Conservation (phyloP, 768 basidiomycete species). For the Aureoboletus auriporus region DNA sequence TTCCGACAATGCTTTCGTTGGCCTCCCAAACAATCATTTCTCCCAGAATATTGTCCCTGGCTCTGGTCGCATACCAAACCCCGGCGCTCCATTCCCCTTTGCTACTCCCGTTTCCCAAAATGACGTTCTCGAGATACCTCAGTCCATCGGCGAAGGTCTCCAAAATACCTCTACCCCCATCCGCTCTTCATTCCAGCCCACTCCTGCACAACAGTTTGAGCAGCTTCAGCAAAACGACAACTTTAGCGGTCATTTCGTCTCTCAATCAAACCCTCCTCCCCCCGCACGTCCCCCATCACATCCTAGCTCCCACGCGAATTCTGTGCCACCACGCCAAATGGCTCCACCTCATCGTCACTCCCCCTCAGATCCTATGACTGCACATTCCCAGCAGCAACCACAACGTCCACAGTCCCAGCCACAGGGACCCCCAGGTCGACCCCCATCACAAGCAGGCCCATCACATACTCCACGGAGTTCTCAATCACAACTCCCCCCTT, state of each 20-base stretch:
- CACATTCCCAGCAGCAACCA: conserved; percentile 36
- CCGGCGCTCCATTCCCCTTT: conserved; percentile 39
- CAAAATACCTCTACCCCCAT: conserved; percentile 34
- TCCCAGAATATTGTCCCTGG: conserved; percentile 29
- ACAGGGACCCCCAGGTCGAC: conserved; percentile 44
- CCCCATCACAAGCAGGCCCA: conserved; percentile 46
- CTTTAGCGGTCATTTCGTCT: conserved; percentile 32
- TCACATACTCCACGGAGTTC: conserved; percentile 45
- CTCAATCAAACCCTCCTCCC: conserved; percentile 37
- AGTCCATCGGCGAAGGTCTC: conserved; percentile 37
- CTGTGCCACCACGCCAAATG: conserved; percentile 30
- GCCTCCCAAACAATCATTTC: conserved; percentile 37
- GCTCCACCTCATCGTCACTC: conserved; percentile 42
- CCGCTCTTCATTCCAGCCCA: conserved; percentile 45
- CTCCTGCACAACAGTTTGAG: conserved; percentile 62
- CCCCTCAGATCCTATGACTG: conserved; percentile 42
- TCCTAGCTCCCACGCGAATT: conserved; percentile 30
- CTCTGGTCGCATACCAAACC: conserved; percentile 33
- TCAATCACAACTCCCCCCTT: conserved; percentile 34
- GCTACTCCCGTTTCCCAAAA: conserved; percentile 48
- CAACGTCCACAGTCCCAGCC: conserved; percentile 62
- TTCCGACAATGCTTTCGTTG: conserved; percentile 44
- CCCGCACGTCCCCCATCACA: conserved; percentile 45
- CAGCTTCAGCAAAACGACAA: conserved; percentile 45
- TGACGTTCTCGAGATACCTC: conserved; percentile 42